Evolutionary conservation across 1,284 basidiomycete species (phyloP), one percentile per base, ranked within the genome.

Genomic region (Coniophora puteana): DNA sequence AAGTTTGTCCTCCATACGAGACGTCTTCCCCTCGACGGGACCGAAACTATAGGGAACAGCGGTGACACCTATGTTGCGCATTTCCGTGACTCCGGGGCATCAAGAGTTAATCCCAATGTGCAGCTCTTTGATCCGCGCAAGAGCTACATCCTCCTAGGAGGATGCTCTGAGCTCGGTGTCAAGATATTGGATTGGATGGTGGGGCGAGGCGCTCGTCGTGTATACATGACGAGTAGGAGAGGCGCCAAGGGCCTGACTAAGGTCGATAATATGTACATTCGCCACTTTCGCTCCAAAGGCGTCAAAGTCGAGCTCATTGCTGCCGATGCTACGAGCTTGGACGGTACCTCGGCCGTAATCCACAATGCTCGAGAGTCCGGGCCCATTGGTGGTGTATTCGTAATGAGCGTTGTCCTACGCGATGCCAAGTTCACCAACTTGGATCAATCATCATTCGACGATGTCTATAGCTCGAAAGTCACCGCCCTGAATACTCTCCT

Each of bases 121-220:
- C 58, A 62, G 40, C 39, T 59, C 12, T 62, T 60, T n/a, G 40
- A 62, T 33, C 50, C 55, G 26, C 52, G 48, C 47, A 63, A 63
- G 45, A 57, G 50, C 5, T 63, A 62, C 41, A 44, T 61, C 4
- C 52, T 63, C 3, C 39, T 63, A 4, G 59, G 60, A 14, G 59
- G 59, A 20, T 50, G 49, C 38, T 58, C 54, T 13, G 56, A 57
- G 14, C 51, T 61, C 20, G 58, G 61, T 21, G 49, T 63, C 13
- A 59, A 51, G 22, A 62, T 63, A 8, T 47, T 57, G 2, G 48
- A 58, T 16, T 61, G 61, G 61, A 61, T 61, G 59, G 45, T 38
- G 3, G 43, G 32, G 11, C 58, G 40, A 4, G 60, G 58, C 22
- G 59, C 59, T 13, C 56, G 59, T 24, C 49, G 55, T 27, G 36